These are phyloP conservation scores for Prunus yedoensis DNA, from an alignment of 331 rosid species.

Conservation along the genomic window DNA sequence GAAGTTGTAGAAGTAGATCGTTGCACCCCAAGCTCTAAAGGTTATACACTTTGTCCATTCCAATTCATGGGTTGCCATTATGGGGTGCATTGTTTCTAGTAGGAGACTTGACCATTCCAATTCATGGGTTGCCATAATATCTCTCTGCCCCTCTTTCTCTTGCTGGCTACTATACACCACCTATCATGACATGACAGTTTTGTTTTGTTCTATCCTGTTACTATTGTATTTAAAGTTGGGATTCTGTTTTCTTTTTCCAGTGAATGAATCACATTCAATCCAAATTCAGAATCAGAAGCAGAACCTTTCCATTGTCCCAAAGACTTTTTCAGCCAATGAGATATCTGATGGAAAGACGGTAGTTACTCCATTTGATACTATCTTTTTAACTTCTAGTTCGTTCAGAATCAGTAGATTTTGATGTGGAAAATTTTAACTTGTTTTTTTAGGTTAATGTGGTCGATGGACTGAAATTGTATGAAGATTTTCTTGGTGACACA, in stretches of 20 bases:
- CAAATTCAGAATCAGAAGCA: constrained; percentile 53
- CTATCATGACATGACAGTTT: background rate
- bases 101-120: background rate
- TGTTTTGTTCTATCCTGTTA: background rate
- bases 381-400: constrained; percentile 8
- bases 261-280: constrained; percentile 41
- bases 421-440: background rate
- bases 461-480: constrained; percentile 79
- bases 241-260: constrained; percentile 41
- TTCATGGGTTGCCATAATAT: background rate
- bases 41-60: constrained; percentile 24
- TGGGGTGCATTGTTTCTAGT: background rate
- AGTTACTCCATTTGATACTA: constrained; percentile 34
- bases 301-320: constrained; percentile 43
- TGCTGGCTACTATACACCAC: background rate
- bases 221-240: constrained; percentile 12
- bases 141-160: background rate
- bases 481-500: constrained; percentile 48
- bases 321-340: constrained; percentile 66
- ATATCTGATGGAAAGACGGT: constrained; percentile 76
- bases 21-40: constrained; percentile 43
- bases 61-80: background rate
- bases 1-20: constrained; percentile 46
- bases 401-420: constrained; percentile 2
- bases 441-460: constrained; percentile 63